Base-by-base conservation (phyloP, 2,329 filamentous ascomycete genomes). In the Fusarium sp. region DNA sequence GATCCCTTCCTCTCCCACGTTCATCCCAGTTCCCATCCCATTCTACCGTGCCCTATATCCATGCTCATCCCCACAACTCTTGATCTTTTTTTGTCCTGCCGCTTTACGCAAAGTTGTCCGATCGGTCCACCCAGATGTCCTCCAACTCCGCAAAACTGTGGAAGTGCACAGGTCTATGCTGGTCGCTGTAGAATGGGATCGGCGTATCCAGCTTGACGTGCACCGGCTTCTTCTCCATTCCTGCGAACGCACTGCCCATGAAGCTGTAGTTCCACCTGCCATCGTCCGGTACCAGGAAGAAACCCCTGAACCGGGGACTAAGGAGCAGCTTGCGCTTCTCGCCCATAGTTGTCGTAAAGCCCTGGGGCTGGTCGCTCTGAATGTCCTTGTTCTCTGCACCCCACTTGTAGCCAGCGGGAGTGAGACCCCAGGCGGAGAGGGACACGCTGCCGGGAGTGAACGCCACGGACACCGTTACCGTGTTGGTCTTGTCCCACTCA, bases 401-500 rank as follows among this genome's bases (percentile, higher is more conserved):
- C 97, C 97, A 99, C 83, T 96, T 96, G 87, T 97, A 98, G 62
- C 97, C 97, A 73, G 93, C 88, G 2, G 97, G 95, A 2, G 95
- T 98, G 45, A 99, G 90, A 6, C 93, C 93, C 95, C 96, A 99
- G 1, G 97, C 95, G 7, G 95, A 94, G 60, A 99, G 89, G 5
- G 96, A 98, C 20, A 99, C 97, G 60, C 95, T 98, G 71, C 97
- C 97, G 1, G 97, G 97, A 0, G 97, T 98, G 85, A 99, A 98
- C 23, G 95, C 95, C 7, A 98, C 96, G 4, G 95, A 95, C 85
- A 99, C 95, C 1, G 95, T 98, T 66, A 98, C 91, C 0, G 95
- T 98, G 86, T 95, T 97, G 83, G 94, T 93, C 83, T 90, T 90
- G 83, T 97, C 93, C 72, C 86, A 84, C 56, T 84, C 80, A 14